Evolutionary conservation across 2,329 filamentous ascomycete species (phyloP).

Genomic region (Penicillium italicum): DNA sequence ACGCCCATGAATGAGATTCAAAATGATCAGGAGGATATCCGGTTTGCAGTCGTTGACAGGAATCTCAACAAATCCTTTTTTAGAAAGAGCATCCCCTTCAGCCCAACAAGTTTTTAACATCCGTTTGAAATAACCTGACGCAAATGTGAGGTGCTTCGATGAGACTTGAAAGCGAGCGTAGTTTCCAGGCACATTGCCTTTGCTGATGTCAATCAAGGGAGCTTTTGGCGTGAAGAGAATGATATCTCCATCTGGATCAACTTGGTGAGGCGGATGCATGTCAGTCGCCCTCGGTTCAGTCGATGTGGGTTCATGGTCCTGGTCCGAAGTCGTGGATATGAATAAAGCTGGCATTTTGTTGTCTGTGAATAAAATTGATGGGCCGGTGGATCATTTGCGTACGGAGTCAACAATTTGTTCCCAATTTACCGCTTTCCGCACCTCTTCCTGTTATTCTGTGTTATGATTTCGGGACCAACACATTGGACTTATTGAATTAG

Average conservation of each 20-base stretch:
- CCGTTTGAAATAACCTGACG: not conserved
- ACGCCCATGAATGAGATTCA: not conserved
- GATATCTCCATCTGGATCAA: slow-evolving; percentile 4
- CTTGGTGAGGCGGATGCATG: not conserved
- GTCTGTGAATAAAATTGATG: too few species aligned
- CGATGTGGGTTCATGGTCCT: not conserved
- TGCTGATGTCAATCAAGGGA: not conserved
- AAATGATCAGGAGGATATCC: not conserved
- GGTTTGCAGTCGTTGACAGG: not conserved
- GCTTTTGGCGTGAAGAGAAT: not conserved
- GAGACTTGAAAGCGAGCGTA: not conserved
- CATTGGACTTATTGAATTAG: too few species aligned
- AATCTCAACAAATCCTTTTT: not conserved
- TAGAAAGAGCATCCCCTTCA: not conserved
- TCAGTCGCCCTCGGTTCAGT: not conserved
- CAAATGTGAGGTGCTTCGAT: not conserved
- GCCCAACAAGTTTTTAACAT: not conserved
- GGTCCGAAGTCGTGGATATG: not conserved
- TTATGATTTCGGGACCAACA: too few species aligned
- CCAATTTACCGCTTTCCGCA: too few species aligned
- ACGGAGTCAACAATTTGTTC: too few species aligned
- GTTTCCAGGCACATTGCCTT: not conserved
- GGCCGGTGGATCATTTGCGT: too few species aligned
- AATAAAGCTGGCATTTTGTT: too few species aligned
- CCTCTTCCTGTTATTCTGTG: too few species aligned